These are phyloP conservation scores for Mortierella sp. DNA, from an alignment of 371 early-diverging fungal genomes.

Conservation along the genomic window DNA sequence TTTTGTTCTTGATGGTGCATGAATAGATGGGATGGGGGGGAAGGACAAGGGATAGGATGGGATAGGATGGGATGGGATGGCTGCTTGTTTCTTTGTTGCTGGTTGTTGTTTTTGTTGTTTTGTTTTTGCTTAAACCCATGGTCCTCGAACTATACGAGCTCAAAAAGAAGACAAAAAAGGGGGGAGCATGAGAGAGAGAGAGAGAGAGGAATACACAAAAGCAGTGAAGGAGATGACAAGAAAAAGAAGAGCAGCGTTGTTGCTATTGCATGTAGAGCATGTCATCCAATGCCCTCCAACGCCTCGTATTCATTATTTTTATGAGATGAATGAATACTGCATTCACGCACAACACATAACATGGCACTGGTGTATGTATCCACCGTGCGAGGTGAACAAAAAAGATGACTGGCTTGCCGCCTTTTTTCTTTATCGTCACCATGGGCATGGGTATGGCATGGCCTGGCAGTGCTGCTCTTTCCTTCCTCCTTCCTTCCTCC, in stretches of 20 bases:
- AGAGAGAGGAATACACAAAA: neutral
- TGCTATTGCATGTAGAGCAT: neutral
- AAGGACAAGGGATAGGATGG: neutral
- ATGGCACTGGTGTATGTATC: neutral
- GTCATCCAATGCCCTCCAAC: neutral
- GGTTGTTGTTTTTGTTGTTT: too few relatives aligned
- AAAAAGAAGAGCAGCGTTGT: neutral
- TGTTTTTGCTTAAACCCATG: neutral
- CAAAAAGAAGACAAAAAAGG: neutral
- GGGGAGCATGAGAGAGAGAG: neutral
- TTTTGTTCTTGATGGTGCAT: neutral
- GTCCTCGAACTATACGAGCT: neutral
- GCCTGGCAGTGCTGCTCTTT: neutral
- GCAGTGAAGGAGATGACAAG: neutral
- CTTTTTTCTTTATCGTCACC: neutral
- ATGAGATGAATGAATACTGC: neutral
- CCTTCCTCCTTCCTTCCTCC: neutral
- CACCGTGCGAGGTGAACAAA: neutral
- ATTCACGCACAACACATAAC: too few relatives aligned
- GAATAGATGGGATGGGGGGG: slow-evolving; percentile 1
- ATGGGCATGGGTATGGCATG: neutral
- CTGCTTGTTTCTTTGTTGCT: too few relatives aligned
- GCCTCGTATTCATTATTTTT: neutral
- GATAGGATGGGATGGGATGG: too few relatives aligned
- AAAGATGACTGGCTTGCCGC: neutral